phyloP scores from a whole-genome alignment of 768 basidiomycete genomes.

The Tylopilus rubrobrunneus region DNA sequence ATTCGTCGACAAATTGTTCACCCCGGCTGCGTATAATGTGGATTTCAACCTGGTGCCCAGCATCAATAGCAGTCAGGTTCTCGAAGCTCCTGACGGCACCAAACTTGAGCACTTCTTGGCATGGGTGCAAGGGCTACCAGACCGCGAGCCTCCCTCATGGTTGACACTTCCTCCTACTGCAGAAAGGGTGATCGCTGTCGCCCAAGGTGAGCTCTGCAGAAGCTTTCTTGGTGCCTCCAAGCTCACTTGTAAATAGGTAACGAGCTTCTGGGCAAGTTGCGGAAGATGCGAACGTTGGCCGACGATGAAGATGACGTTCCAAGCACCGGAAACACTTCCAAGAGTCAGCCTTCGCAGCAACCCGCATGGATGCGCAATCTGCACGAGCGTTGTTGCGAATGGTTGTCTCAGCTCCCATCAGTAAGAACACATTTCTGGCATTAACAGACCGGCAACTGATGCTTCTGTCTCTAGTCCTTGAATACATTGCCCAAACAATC shows the following conservation, averaged over 20 bases:
- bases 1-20: conserved; percentile 90
- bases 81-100: conserved; percentile 85
- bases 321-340: conserved; percentile 49
- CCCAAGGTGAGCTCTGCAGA: conserved; percentile 61
- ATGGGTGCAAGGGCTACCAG: conserved; percentile 88
- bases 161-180: conserved; percentile 89
- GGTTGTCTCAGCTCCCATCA: conserved; percentile 72
- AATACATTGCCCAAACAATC: conserved; percentile 60
- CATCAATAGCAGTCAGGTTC: conserved; percentile 48
- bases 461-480: conserved; percentile 46
- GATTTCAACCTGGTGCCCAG: conserved; percentile 82
- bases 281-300: conserved; percentile 86
- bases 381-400: conserved; percentile 77
- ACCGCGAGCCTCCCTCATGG: conserved; percentile 93
- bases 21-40: conserved; percentile 48
- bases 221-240: neutral
- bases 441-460: conserved; percentile 10
- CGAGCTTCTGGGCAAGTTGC: conserved; percentile 76
- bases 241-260: conserved; percentile 51
- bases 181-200: conserved; percentile 86
- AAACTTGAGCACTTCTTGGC: conserved; percentile 86
- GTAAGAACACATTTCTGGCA: conserved; percentile 39
- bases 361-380: conserved; percentile 95
- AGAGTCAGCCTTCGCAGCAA: conserved; percentile 65
- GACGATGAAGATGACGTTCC: conserved; percentile 79